Evolutionary conservation across 192 early-diverging fungal genomes (phyloP).

Genomic region (Coemansia sp.): DNA sequence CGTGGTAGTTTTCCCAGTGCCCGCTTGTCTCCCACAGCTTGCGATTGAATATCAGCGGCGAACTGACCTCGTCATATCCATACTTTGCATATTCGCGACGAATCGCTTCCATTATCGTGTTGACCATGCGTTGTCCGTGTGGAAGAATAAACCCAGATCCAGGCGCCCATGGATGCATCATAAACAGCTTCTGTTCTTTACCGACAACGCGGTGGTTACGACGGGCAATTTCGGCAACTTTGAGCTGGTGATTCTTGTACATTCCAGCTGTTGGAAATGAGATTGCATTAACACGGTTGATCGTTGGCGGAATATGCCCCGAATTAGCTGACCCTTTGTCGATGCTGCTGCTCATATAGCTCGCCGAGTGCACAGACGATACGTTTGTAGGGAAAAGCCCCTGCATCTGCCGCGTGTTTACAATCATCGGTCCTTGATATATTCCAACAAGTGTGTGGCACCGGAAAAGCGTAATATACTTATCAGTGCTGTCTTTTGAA

Average conservation of each 20-base stretch:
- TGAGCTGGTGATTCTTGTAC: slow-evolving; percentile 58
- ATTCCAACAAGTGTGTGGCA: slow-evolving; percentile 76
- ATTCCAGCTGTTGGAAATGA: slow-evolving; percentile 61
- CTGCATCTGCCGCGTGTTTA: slow-evolving; percentile 63
- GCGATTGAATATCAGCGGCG: slow-evolving; percentile 90
- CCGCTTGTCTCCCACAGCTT: slow-evolving; percentile 90
- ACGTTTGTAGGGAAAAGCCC: slow-evolving; percentile 59
- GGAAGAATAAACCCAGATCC: slow-evolving; percentile 78
- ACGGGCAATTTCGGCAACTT: slow-evolving; percentile 53
- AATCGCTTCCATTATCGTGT: slow-evolving; percentile 73
- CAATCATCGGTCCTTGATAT: slow-evolving; percentile 75
- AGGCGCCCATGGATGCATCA: slow-evolving; percentile 67
- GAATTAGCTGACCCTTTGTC: neutral
- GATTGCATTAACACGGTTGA: slow-evolving; percentile 75
- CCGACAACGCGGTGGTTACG: slow-evolving; percentile 73
- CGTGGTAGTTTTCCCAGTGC: slow-evolving; percentile 95
- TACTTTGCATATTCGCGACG: slow-evolving; percentile 71
- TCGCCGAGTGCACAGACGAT: slow-evolving; percentile 64
- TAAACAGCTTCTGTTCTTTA: slow-evolving; percentile 68
- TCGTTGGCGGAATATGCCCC: slow-evolving; percentile 53
- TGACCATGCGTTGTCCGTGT: slow-evolving; percentile 78
- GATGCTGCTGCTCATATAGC: slow-evolving; percentile 14
- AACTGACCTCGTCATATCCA: slow-evolving; percentile 87
- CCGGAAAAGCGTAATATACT: slow-evolving; percentile 63
- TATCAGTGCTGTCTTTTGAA: neutral